Conservation (phyloP, 2,329 filamentous ascomycete genomes). For the Phialophora tarda region DNA sequence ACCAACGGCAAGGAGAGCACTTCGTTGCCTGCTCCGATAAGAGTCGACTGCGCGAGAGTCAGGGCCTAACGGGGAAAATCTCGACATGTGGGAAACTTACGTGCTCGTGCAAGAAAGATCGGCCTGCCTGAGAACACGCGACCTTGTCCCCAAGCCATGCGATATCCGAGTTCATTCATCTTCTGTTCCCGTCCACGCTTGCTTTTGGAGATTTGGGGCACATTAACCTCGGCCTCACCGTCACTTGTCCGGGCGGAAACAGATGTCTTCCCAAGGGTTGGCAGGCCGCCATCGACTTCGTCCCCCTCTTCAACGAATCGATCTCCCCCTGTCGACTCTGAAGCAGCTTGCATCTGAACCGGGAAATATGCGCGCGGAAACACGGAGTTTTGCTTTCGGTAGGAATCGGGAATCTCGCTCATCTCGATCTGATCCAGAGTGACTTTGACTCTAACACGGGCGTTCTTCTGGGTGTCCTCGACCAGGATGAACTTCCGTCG, state of each 20-base stretch:
- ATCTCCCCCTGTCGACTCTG: constrained; percentile 71
- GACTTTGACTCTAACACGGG: constrained; percentile 83
- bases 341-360: constrained; percentile 86
- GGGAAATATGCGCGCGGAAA: constrained; percentile 92
- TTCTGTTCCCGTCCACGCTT: constrained; percentile 82
- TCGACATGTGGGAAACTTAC: constrained; percentile 63
- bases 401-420: constrained; percentile 94
- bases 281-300: constrained; percentile 48
- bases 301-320: constrained; percentile 76
- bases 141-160: constrained; percentile 97
- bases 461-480: constrained; percentile 81
- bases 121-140: constrained; percentile 85
- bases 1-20: constrained; percentile 76
- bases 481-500: constrained; percentile 96
- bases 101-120: constrained; percentile 85
- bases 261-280: constrained; percentile 52
- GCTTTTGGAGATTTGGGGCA: constrained; percentile 73
- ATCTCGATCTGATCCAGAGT: constrained; percentile 93
- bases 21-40: constrained; percentile 89
- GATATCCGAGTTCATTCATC: constrained; percentile 88
- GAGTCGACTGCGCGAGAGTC: constrained; percentile 72
- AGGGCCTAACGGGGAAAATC: constrained; percentile 29
- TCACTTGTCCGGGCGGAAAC: constrained; percentile 68
- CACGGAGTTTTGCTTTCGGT: constrained; percentile 86
- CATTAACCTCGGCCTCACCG: constrained; percentile 75